A percentile compares a stretch with the other conserved stretches of the same genome.
phyloP scores from a whole-genome alignment of 2,329 filamentous ascomycete species.

The Hypoxylon rubiginosum region DNA sequence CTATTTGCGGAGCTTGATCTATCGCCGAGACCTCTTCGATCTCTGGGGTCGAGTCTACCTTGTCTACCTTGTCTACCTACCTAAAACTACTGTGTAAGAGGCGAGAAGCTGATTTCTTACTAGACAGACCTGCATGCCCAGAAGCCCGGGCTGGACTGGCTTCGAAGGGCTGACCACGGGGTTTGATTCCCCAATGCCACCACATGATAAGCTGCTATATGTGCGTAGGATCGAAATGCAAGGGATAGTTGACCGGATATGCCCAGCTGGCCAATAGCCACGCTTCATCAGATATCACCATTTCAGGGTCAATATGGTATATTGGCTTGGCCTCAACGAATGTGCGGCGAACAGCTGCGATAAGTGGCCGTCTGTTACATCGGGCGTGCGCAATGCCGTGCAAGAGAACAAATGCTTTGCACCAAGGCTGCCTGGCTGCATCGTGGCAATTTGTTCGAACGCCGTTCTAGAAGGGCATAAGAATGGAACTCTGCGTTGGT shows the following conservation, averaged over 20 bases:
- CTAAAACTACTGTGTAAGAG: neutral
- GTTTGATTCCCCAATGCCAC: conserved; percentile 25
- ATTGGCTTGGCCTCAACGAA: conserved; percentile 32
- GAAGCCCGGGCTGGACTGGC: neutral
- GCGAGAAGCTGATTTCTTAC: conserved; percentile 24
- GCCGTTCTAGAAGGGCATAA: conserved; percentile 34
- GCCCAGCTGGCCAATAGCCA: conserved; percentile 20
- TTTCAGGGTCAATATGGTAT: conserved; percentile 31
- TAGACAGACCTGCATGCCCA: conserved; percentile 21
- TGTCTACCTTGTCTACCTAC: neutral
- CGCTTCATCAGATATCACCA: conserved; percentile 25
- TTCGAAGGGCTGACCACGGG: conserved; percentile 12
- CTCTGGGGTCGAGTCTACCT: neutral
- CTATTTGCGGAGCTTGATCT: conserved; percentile 33
- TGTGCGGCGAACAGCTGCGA: conserved; percentile 2
- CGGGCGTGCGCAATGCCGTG: conserved; percentile 14
- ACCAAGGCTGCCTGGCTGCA: conserved; percentile 28
- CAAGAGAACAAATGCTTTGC: conserved; percentile 23
- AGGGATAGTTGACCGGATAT: conserved; percentile 18
- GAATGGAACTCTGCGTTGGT: conserved; percentile 1
- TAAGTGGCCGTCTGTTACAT: conserved; percentile 23
- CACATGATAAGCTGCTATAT: conserved; percentile 28
- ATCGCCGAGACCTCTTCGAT: conserved; percentile 23
- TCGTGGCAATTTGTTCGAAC: conserved; percentile 26
- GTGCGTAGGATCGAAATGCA: conserved; percentile 21